Conservation (phyloP, 2,329 filamentous ascomycete genomes). For the Xylariaceae sp. region DNA sequence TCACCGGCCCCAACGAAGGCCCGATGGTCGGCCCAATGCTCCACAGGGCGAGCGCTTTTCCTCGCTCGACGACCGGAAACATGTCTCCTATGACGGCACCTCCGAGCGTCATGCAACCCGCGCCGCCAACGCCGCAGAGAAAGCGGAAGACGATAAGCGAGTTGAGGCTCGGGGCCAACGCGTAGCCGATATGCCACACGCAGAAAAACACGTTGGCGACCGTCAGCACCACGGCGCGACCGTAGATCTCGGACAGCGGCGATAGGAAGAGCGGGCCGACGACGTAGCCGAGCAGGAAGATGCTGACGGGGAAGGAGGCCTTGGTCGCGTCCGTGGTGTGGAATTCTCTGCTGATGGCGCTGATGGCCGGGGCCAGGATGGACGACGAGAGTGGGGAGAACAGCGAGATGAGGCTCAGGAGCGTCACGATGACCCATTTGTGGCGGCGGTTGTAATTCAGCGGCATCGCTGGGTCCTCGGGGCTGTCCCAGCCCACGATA, state of each 20-base stretch:
- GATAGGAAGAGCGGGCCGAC: slow-evolving; percentile 53
- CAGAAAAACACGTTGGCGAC: slow-evolving; percentile 55
- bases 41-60: slow-evolving; percentile 46
- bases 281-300: slow-evolving; percentile 56
- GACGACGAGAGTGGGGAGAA: slow-evolving; percentile 61
- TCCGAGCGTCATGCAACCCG: slow-evolving; percentile 48
- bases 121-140: slow-evolving; percentile 53
- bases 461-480: slow-evolving; percentile 53
- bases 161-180: slow-evolving; percentile 48
- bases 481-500: slow-evolving; percentile 56
- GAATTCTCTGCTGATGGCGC: slow-evolving; percentile 41
- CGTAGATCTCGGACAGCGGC: slow-evolving; percentile 59
- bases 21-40: slow-evolving; percentile 42
- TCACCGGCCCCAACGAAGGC: slow-evolving; percentile 42
- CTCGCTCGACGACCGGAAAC: slow-evolving; percentile 42
- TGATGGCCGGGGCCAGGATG: slow-evolving; percentile 49
- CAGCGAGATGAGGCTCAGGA: slow-evolving; percentile 56
- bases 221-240: slow-evolving; percentile 52
- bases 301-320: slow-evolving; percentile 51
- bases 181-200: slow-evolving; percentile 59
- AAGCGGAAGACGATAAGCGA: slow-evolving; percentile 56
- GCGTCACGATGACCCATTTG: slow-evolving; percentile 54
- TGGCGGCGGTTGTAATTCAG: slow-evolving; percentile 50
- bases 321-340: slow-evolving; percentile 37
- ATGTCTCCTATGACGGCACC: slow-evolving; percentile 51